Evolutionary conservation across 2,329 filamentous ascomycete genomes (phyloP), one percentile per base, ranked within the genome.

Genomic region (Trichoderma koningiopsis): DNA sequence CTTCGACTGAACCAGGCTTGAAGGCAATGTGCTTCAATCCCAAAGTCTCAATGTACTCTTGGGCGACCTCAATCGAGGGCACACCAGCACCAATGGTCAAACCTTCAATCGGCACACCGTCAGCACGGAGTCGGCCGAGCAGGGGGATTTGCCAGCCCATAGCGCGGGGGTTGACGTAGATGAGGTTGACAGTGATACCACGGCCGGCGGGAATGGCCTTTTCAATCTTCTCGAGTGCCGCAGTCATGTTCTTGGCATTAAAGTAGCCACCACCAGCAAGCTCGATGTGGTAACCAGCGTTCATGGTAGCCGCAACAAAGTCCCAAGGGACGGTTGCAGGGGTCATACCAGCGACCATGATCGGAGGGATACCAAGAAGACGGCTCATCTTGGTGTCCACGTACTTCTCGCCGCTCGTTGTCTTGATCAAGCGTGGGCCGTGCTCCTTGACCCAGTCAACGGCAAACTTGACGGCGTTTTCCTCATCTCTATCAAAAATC

Each of bases 381-480:
- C 93, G 87, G 80, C 92, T 96, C 91, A 97, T 96, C 84, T 97
- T 97, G 71, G 96, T 99, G 79, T 98, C 94, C 58, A 99, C 93
- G 74, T 92, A 97, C 2, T 93, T 97, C 77, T 94, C 88, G 24
- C 96, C 96, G 69, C 88, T 89, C 13, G 94, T 95, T 16, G 92
- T 97, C 82, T 93, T 96, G 75, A 97, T 90, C 55, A 99, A 86
- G 70, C 90, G 91, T n/a, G 96, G 96, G 11, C 95, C 94, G 78
- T 96, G 94, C 79, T 97, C 94, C 81, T 96, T 96, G 69, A 99
- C 94, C 96, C 96, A 99, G 81, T 99, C 93, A 35, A 94, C 91
- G 60, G 96, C 95, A 79, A 94, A 98, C 80, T 94, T 96, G 76
- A 99, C 91, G 5, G 96, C 94, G 76, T 97, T 89, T 78, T 97